phyloP scores from a whole-genome alignment of 2,329 filamentous ascomycete genomes.

The Neonectria sp. region DNA sequence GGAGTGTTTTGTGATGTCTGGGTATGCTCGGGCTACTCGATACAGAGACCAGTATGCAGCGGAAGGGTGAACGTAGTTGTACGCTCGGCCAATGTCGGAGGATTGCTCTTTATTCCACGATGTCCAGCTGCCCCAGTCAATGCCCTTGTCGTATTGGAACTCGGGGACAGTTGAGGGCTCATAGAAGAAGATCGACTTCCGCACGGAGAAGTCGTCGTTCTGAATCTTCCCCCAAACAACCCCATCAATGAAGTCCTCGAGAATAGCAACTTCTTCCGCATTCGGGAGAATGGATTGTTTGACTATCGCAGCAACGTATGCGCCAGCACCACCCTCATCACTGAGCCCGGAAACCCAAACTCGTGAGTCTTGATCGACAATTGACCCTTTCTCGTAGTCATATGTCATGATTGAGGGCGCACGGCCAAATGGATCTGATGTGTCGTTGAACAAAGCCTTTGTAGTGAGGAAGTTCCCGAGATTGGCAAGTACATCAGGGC shows the following conservation, averaged over 20 bases:
- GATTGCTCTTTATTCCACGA: conserved; percentile 66
- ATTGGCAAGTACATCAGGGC: conserved; percentile 59
- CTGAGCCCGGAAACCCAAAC: conserved; percentile 73
- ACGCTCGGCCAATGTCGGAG: conserved; percentile 65
- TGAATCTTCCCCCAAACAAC: conserved; percentile 67
- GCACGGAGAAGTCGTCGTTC: conserved; percentile 62
- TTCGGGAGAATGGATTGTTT: conserved; percentile 69
- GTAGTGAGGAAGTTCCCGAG: conserved; percentile 69
- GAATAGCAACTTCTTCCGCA: conserved; percentile 62
- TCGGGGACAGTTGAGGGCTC: conserved; percentile 59
- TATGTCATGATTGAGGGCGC: conserved; percentile 71
- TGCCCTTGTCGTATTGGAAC: conserved; percentile 60
- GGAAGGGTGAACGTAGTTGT: conserved; percentile 72
- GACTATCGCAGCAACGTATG: conserved; percentile 68
- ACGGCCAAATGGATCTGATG: conserved; percentile 67
- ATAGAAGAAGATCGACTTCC: conserved; percentile 72
- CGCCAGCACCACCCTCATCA: conserved; percentile 71
- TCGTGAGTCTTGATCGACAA: conserved; percentile 63
- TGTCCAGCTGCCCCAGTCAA: conserved; percentile 66
- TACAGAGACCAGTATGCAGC: conserved; percentile 73
- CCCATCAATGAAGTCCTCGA: conserved; percentile 68
- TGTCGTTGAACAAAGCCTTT: conserved; percentile 66
- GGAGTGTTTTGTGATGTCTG: conserved; percentile 54
- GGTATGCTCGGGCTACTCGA: conserved; percentile 65
- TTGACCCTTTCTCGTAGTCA: conserved; percentile 62